Conservation (phyloP, 306 rosid genomes). For the Acacia melanoxylon region DNA sequence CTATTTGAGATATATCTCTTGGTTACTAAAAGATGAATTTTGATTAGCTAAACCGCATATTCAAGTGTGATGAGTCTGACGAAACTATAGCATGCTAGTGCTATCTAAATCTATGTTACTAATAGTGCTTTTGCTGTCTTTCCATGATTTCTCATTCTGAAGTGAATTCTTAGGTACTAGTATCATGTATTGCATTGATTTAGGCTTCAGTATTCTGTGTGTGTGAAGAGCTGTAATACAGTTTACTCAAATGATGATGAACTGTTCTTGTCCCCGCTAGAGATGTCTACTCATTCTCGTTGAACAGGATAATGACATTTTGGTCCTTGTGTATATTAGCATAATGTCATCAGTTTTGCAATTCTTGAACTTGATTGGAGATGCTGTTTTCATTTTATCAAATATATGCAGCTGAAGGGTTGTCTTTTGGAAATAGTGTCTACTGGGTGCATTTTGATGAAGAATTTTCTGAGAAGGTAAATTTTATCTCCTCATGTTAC, state of each 20-base stretch:
- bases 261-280: neutral
- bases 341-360: conserved; percentile 22
- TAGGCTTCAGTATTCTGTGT: neutral
- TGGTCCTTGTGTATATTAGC: neutral
- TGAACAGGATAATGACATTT: neutral
- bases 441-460: conserved; percentile 90
- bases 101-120: neutral
- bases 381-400: conserved; percentile 36
- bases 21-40: conserved; percentile 1
- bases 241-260: neutral
- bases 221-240: neutral
- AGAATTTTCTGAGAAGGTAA: conserved; percentile 81
- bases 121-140: neutral
- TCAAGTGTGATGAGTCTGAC: neutral
- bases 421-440: conserved; percentile 86
- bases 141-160: neutral
- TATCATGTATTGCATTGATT: conserved; percentile 5
- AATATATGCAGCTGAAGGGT: conserved; percentile 77
- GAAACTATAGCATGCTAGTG: neutral
- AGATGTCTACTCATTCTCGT: neutral
- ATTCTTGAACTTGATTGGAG: conserved; percentile 41
- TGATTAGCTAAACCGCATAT: neutral
- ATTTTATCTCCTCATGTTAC: conserved; percentile 1
- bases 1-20: conserved; percentile 8
- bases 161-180: neutral